phyloP scores from a whole-genome alignment of 495 filamentous ascomycete genomes.

The Penicillium atrosanguineum region DNA sequence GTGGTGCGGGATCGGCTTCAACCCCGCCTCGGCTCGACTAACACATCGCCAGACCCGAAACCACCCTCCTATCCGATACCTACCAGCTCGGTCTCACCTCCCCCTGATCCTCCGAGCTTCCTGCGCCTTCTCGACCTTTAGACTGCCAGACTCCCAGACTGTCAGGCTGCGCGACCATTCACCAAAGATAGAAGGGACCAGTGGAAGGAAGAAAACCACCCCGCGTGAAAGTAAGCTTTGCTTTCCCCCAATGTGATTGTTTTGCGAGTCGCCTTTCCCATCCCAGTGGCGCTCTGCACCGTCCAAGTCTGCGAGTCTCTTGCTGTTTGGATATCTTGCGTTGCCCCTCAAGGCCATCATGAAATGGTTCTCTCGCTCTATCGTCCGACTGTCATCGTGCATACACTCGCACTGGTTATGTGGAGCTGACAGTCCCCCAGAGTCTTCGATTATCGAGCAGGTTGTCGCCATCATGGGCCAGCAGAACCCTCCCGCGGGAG shows the following conservation, averaged over 20 bases:
- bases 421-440: constrained; percentile 4
- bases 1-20: not conserved
- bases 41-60: not conserved
- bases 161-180: not conserved
- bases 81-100: not conserved
- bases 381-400: not conserved
- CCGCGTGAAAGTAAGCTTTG: constrained; percentile 20
- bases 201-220: not conserved
- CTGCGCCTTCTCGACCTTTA: not conserved
- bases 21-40: constrained; percentile 15
- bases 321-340: not conserved
- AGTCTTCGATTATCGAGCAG: not conserved
- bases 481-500: constrained; percentile 44
- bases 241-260: not conserved
- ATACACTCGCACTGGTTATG: not conserved
- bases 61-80: constrained; percentile 1
- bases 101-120: not conserved
- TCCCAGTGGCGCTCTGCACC: not conserved
- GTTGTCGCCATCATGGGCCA: constrained; percentile 42
- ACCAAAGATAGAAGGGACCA: not conserved
- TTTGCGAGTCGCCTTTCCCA: not conserved
- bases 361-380: constrained; percentile 1
- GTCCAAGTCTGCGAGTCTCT: not conserved
- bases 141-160: not conserved
- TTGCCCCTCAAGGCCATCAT: not conserved